Percentiles rank a stretch among this genome's conserved stretches.
These are phyloP conservation scores for Aspergillus alliaceus DNA, from an alignment of 2,329 filamentous ascomycete genomes.

Conservation along the genomic window DNA sequence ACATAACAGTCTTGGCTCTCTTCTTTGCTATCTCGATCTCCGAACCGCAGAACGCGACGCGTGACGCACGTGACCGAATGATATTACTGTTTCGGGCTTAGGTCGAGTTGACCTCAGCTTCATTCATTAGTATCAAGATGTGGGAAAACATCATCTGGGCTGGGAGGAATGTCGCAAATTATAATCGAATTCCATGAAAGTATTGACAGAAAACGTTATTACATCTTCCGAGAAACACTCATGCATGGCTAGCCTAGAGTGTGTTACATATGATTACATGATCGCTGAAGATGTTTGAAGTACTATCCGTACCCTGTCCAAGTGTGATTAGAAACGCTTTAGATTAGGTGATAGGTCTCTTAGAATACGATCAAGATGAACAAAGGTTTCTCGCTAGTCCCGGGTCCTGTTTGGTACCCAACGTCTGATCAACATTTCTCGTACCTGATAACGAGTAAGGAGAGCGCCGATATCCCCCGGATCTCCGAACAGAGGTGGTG, in stretches of 20 bases:
- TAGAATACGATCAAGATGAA: constrained; percentile 4
- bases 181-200: too few relatives aligned
- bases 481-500: constrained; percentile 57
- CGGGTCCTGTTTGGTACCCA: constrained; percentile 82
- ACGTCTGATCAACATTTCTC: constrained; percentile 77
- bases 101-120: too few relatives aligned
- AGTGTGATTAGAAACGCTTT: too few relatives aligned
- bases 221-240: not conserved
- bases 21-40: not conserved
- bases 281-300: not conserved
- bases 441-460: constrained; percentile 70
- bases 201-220: not conserved
- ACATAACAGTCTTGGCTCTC: not conserved
- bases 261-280: constrained; percentile 15
- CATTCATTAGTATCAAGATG: too few relatives aligned
- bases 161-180: too few relatives aligned
- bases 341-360: not conserved
- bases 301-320: too few relatives aligned
- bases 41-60: constrained; percentile 29
- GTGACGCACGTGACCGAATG: constrained; percentile 28
- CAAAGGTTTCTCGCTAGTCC: constrained; percentile 43
- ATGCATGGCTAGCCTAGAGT: not conserved
- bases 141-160: too few relatives aligned
- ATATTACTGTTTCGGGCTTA: constrained; percentile 27
- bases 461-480: constrained; percentile 60